A percentile compares a stretch with the other conserved stretches of the same genome.
phyloP scores from a whole-genome alignment of 805 yeast genomes.

The Spathaspora hagerdaliae region DNA sequence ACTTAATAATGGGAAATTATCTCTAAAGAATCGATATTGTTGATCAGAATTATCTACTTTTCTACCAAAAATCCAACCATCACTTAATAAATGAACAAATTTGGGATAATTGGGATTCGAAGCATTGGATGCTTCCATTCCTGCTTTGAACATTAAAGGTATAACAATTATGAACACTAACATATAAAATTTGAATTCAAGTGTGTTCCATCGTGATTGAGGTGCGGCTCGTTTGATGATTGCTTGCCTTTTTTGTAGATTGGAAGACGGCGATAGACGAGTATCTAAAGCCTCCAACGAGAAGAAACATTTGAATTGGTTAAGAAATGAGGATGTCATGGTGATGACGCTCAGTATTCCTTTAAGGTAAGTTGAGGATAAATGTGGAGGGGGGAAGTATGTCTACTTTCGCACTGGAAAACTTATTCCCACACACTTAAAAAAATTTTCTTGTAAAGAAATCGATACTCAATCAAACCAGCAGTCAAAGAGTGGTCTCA shows the following conservation, averaged over 20 bases:
- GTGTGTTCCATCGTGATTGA: conserved; percentile 65
- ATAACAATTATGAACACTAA: conserved; percentile 63
- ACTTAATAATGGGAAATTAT: conserved; percentile 64
- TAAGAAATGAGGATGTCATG: neutral
- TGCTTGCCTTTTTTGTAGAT: conserved; percentile 26
- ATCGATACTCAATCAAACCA: no score
- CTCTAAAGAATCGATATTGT: conserved; percentile 85
- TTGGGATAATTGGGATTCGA: conserved; percentile 67
- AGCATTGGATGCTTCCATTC: conserved; percentile 74
- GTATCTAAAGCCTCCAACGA: conserved; percentile 50
- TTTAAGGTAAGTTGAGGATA: no score
- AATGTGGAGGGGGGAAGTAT: no score
- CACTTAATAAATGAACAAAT: conserved; percentile 56
- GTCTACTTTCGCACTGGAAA: no score
- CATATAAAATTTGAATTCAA: conserved; percentile 70
- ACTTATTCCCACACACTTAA: no score
- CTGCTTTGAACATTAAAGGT: conserved; percentile 80
- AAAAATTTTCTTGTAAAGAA: no score
- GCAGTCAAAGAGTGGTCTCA: no score
- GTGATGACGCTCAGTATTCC: neutral
- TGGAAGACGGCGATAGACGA: conserved; percentile 41
- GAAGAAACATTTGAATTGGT: conserved; percentile 32
- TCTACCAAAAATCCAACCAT: conserved; percentile 89
- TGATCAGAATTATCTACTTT: conserved; percentile 89
- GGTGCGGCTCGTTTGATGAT: conserved; percentile 28